These are phyloP conservation scores for Aspergillus brasiliensis DNA, from an alignment of 2,329 filamentous ascomycete species.

Conservation along the genomic window DNA sequence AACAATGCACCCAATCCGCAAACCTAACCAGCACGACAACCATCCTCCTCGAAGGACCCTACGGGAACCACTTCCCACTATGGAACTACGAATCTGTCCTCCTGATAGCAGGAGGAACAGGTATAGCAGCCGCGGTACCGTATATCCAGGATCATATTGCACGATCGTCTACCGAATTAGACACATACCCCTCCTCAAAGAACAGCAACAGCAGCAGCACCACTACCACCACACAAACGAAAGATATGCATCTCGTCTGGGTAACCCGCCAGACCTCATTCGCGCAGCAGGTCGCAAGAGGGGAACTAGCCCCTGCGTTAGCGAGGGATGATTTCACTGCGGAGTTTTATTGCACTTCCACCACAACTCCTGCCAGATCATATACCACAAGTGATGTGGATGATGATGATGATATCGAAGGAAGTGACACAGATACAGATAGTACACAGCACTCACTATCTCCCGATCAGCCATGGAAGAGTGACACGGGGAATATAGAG, in stretches of 20 bases:
- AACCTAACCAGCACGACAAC: conserved; percentile 29
- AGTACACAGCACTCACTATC: no score
- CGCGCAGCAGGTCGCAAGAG: conserved; percentile 28
- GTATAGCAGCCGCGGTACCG: conserved; percentile 50
- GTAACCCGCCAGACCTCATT: conserved; percentile 35
- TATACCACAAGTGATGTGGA: no score
- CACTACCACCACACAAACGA: conserved; percentile 20
- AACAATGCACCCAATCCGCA: conserved; percentile 34
- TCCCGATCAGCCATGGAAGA: no score
- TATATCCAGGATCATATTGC: conserved; percentile 39
- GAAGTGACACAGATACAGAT: neutral
- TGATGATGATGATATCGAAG: neutral
- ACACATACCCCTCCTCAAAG: neutral
- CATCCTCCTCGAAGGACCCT: conserved; percentile 55
- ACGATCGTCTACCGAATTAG: conserved; percentile 14
- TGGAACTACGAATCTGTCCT: conserved; percentile 54
- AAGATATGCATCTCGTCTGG: conserved; percentile 40
- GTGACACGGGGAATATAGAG: neutral
- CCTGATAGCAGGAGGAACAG: conserved; percentile 46
- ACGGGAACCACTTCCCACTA: conserved; percentile 48
- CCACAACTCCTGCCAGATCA: neutral
- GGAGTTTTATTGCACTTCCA: conserved; percentile 33
- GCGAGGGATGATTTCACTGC: conserved; percentile 33
- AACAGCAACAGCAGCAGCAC: neutral
- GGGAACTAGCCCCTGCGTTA: conserved; percentile 31